phyloP scores from a whole-genome alignment of 345 rosid species.

The Gossypium bickii region DNA sequence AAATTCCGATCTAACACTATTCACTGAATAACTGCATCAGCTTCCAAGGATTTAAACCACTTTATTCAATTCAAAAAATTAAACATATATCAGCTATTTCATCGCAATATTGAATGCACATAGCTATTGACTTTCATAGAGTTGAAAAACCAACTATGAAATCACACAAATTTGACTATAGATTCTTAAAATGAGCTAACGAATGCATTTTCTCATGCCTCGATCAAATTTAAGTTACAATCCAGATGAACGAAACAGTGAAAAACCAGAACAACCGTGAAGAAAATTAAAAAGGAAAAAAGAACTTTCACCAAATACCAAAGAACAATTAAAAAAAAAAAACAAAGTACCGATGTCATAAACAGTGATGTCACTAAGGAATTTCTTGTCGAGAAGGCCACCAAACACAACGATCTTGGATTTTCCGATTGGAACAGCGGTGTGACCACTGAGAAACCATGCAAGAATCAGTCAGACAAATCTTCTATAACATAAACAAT shows the following conservation, averaged over 20 bases:
- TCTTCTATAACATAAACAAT: neutral
- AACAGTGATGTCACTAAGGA: constrained; percentile 63
- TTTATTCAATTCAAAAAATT: neutral
- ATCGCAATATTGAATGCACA: neutral
- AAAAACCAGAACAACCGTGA: neutral
- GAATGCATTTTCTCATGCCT: neutral
- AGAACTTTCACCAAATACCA: neutral
- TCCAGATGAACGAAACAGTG: neutral
- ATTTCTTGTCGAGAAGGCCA: constrained; percentile 77
- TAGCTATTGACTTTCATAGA: neutral
- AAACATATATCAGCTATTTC: neutral
- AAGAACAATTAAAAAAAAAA: neutral
- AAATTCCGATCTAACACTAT: neutral
- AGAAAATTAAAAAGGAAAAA: constrained; percentile 1
- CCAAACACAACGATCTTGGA: constrained; percentile 85
- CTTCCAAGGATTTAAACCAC: neutral
- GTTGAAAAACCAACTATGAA: neutral
- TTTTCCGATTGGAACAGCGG: constrained; percentile 69
- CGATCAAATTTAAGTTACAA: neutral
- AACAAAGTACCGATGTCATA: constrained; percentile 64
- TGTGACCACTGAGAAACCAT: constrained; percentile 64
- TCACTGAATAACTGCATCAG: neutral
- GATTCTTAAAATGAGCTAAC: neutral
- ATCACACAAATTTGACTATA: neutral
- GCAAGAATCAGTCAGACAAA: neutral